These are phyloP conservation scores for Dioszegia aurantiaca DNA, from an alignment of 768 basidiomycete species.

Conservation along the genomic window DNA sequence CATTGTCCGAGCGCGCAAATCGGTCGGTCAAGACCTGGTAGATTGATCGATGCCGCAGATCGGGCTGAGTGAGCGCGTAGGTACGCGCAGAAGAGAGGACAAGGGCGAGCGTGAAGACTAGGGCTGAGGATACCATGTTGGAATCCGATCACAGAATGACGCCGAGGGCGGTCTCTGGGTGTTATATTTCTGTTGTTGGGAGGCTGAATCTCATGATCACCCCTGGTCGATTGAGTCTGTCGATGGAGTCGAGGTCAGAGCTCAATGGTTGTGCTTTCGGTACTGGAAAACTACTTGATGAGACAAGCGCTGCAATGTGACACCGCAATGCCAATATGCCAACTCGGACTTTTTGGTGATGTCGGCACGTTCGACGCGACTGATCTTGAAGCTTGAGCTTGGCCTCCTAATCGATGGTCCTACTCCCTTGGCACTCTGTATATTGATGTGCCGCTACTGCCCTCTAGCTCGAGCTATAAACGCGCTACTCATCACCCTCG, in stretches of 20 bases:
- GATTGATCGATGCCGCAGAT: constrained; percentile 37
- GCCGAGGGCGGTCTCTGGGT: no score
- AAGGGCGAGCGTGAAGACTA: neutral
- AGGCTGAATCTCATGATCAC: no score
- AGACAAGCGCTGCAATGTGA: neutral
- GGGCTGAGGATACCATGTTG: neutral
- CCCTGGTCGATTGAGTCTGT: no score
- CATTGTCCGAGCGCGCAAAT: constrained; percentile 41
- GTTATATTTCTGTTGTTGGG: no score
- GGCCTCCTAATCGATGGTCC: no score
- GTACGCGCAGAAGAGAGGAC: neutral
- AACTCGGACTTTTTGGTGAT: neutral
- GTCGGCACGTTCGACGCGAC: constrained; percentile 3
- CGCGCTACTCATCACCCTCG: neutral
- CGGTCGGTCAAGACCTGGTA: constrained; percentile 53
- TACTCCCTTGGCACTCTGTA: no score
- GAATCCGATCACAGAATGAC: no score
- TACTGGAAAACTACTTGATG: no score
- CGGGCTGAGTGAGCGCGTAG: constrained; percentile 21
- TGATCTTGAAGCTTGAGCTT: constrained; percentile 4
- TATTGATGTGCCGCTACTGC: no score
- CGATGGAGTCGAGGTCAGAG: no score
- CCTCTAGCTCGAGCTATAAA: neutral
- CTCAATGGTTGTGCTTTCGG: neutral
- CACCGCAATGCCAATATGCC: neutral